Base-by-base conservation (phyloP, 768 basidiomycete species). In the Leccinum ochraceum region DNA sequence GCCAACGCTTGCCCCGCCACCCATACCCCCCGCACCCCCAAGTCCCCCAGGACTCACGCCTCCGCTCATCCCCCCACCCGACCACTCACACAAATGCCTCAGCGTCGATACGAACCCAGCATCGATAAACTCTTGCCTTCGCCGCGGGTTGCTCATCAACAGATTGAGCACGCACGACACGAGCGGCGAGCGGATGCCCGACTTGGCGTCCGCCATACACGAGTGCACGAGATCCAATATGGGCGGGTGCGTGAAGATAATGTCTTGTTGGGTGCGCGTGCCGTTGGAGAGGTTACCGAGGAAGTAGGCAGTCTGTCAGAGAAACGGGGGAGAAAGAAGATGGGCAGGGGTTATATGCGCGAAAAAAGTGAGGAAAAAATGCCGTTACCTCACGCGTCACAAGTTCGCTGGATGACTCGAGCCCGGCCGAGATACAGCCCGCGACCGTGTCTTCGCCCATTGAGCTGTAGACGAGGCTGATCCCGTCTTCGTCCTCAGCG, bases 201-300 rank as follows among this genome's bases (percentile, higher is more conserved):
- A 77, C 42, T 81, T 83, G 0, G 81, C 77, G 42, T 88, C 84
- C 0, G 83, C 80, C n/a, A 92, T 80, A 48, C 84, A 84, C 6
- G 69, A 63, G n/a, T 83, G 82, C 0, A 92, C 74, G 2, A 83
- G 78, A 11, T 70, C 68, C 4, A 92, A 80, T 6, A 92, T 75
- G 6, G 75, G 74, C 0, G 81, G 75, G 59, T 85, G 79, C 0
- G 75, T 66, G n/a, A 86, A 75, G 36, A 92, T 81, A 24, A 76
- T 71, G 44, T 77, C 76, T 58, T 86, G 87, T 49, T 83, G 79
- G 16, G 75, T 70, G 1, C 78, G 69, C 3, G 76, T 71, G 39
- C 86, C 86, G 69, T 91, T 90, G 37, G 85, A 80, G 14, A 93
- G 76, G 70, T 92, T 92, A 0, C 86, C 86, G 0, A 92, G 80